A percentile compares a stretch with the other conserved stretches of the same genome.
Conservation (phyloP, 148 eudicot species). For the Rhododendron henanense region DNA sequence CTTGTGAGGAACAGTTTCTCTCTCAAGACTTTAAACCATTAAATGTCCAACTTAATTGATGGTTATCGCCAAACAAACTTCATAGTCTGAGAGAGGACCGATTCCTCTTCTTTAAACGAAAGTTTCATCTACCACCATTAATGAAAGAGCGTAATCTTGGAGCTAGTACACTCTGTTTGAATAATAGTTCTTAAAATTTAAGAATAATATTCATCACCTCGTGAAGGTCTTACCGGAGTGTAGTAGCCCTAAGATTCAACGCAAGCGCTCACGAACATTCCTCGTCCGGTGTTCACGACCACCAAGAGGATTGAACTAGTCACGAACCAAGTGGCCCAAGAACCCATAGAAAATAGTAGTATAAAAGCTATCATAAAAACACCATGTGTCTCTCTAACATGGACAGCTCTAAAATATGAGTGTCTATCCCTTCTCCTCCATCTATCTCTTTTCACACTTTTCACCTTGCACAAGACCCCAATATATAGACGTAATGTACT, state of each 20-base stretch:
- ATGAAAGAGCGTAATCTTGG: background rate
- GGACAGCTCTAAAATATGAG: background rate
- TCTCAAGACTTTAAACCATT: too few relatives aligned
- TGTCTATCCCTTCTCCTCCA: background rate
- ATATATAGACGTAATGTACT: background rate
- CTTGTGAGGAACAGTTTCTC: too few relatives aligned
- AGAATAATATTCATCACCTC: background rate
- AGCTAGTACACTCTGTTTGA: background rate
- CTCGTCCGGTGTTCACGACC: background rate
- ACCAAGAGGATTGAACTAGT: background rate
- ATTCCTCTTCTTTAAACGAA: too few relatives aligned
- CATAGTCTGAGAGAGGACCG: too few relatives aligned
- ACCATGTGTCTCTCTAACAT: background rate
- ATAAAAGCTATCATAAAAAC: background rate
- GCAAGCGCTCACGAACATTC: background rate
- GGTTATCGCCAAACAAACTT: too few relatives aligned
- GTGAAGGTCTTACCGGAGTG: background rate
- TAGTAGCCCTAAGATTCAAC: background rate
- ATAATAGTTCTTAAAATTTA: background rate
- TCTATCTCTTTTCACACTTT: background rate
- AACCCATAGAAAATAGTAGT: background rate
- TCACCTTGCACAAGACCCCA: background rate
- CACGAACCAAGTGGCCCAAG: background rate
- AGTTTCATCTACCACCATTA: too few relatives aligned
- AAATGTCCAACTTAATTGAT: too few relatives aligned